phyloP scores from a whole-genome alignment of 2,329 filamentous ascomycete genomes.

The Arthrobotrys pseudoclavata region DNA sequence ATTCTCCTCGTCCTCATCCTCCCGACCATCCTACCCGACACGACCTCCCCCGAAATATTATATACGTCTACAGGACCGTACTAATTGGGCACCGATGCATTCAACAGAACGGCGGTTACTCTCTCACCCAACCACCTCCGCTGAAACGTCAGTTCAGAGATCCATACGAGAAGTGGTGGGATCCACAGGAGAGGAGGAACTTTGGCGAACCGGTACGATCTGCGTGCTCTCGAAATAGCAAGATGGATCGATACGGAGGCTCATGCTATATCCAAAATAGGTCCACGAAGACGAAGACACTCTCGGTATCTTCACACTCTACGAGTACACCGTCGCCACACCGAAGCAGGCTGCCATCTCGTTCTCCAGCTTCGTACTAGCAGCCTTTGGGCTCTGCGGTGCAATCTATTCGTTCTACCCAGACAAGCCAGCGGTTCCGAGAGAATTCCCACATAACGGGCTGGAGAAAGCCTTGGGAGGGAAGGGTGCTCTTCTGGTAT shows the following conservation, averaged over 20 bases:
- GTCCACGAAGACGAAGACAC: conserved; percentile 96
- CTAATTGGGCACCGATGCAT: background rate
- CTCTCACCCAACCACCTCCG: conserved; percentile 76
- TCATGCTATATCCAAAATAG: conserved; percentile 35
- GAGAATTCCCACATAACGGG: conserved; percentile 77
- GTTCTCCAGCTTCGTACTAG: conserved; percentile 76
- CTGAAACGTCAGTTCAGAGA: conserved; percentile 94
- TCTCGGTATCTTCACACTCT: conserved; percentile 87
- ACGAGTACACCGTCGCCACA: conserved; percentile 83
- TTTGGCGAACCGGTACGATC: conserved; percentile 81
- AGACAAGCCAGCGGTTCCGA: conserved; percentile 77
- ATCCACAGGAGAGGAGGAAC: conserved; percentile 96
- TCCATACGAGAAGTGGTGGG: conserved; percentile 94
- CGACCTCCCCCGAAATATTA: background rate
- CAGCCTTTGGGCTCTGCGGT: conserved; percentile 76
- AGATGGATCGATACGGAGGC: background rate
- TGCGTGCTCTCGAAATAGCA: background rate
- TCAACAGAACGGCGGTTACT: conserved; percentile 84
- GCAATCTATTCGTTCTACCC: conserved; percentile 79
- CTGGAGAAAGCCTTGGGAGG: conserved; percentile 82
- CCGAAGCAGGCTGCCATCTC: conserved; percentile 78
- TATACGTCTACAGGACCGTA: background rate
- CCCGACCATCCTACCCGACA: background rate
- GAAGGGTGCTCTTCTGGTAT: conserved; percentile 51
- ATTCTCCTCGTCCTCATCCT: background rate